phyloP scores from a whole-genome alignment of 768 basidiomycete species.

The Rhizopogon vesiculosus region DNA sequence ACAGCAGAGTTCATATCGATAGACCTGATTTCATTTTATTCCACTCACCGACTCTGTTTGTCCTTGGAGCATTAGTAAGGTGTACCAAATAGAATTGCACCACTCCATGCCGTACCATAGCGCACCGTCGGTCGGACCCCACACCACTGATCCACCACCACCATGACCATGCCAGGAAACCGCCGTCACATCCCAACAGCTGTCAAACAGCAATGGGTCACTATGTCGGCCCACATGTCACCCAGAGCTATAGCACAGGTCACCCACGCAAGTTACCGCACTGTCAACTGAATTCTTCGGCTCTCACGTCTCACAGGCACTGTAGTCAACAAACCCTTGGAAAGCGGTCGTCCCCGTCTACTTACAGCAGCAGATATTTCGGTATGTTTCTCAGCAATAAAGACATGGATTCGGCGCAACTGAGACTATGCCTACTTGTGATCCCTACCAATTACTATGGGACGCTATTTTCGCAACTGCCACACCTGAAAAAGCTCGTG shows the following conservation, averaged over 20 bases:
- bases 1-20: no score
- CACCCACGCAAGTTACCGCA: neutral
- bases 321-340: neutral
- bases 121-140: conserved; percentile 31
- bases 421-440: no score
- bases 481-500: no score
- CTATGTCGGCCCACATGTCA: neutral
- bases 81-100: conserved; percentile 19
- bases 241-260: neutral
- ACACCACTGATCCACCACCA: conserved; percentile 38
- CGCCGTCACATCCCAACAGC: neutral
- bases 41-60: neutral
- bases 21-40: neutral
- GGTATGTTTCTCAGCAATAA: no score
- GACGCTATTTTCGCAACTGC: no score
- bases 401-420: no score
- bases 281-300: neutral
- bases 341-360: neutral
- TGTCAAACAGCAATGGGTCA: conserved; percentile 2
- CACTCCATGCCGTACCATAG: conserved; percentile 37
- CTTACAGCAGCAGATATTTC: no score
- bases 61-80: no score
- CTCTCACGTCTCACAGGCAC: neutral
- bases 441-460: no score
- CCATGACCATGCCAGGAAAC: neutral